Base-by-base conservation (phyloP, 768 basidiomycete species). In the Tulasnella sp. region DNA sequence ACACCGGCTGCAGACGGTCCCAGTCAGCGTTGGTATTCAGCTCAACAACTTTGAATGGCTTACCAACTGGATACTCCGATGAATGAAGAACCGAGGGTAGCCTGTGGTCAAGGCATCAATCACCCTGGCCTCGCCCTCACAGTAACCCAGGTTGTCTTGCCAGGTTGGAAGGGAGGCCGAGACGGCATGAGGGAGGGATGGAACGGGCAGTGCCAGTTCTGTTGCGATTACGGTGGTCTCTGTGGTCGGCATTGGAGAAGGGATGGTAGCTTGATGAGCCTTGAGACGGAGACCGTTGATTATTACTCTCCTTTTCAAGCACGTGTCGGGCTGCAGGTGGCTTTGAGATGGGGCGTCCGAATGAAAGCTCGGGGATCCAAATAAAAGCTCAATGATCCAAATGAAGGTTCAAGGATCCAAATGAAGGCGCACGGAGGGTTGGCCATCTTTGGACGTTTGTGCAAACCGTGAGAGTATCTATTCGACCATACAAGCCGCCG, bases 81-180 rank as follows among this genome's bases (percentile, higher is more conserved):
- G 94, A 76, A 98, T 93, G 85, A 97, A 97, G 86, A 99, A 99
- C 76, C 97, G 87, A 0, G 97, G 97, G 83, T 99, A 99, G 9
- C 97, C 97, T 3, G 91, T 89, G 52, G 93, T 90, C 96, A 97
- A 95, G 7, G 86, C 87, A 78, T 93, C 89, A 0, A 93, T 83
- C 4, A 98, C 91, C 52, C 96, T 88, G 82, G 92, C 90, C 12
- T 93, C 92, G 21, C 95, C 95, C 83, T 95, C 92, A 85, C 98
- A 97, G 82, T 98, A 98, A 16, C 88, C 96, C 27, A 98, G 90
- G 82, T 93, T 94, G 85, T 98, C 97, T 44, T 87, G 86, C 97
- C 97, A 98, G 39, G 90, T 96, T 0, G 97, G 97, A 1, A 98
- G 88, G 10, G 95, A 96, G 24, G 97, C 95, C 2, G 95, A 97